These are phyloP conservation scores for Candida boleticola DNA, from an alignment of 805 yeast species.

Conservation along the genomic window DNA sequence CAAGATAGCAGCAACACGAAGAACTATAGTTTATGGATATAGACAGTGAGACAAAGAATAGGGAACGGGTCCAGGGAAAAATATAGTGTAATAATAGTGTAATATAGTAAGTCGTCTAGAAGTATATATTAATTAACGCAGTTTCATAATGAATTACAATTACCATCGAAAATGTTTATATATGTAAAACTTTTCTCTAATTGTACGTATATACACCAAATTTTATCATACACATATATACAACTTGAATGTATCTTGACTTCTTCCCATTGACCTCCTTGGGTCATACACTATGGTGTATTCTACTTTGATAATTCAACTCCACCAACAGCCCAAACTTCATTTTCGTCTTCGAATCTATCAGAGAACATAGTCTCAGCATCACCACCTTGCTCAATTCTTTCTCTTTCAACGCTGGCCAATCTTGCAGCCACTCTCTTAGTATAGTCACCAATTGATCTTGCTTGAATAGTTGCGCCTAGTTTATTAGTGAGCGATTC, in stretches of 20 bases:
- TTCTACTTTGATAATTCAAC: conserved; percentile 38
- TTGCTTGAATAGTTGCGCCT: conserved; percentile 49
- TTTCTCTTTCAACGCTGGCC: conserved; percentile 83
- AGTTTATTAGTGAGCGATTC: conserved; percentile 40
- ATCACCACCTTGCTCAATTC: conserved; percentile 88
- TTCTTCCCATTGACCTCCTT: no score
- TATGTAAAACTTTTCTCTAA: no score
- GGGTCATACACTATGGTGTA: neutral
- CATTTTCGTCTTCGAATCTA: conserved; percentile 79
- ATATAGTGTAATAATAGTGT: conserved; percentile 1
- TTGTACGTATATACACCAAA: no score
- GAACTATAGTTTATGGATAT: no score
- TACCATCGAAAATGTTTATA: no score
- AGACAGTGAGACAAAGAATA: no score
- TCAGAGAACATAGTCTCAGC: conserved; percentile 82
- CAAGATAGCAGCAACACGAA: no score
- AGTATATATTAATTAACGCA: neutral
- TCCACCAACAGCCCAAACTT: conserved; percentile 86
- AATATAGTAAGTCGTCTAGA: conserved; percentile 1
- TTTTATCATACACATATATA: no score
- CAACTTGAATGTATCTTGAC: no score
- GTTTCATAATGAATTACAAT: no score
- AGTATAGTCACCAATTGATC: conserved; percentile 86
- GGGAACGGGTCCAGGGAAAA: no score
- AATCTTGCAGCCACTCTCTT: conserved; percentile 86